Base-by-base conservation (phyloP, 805 yeast species). In the Monosporozyma aerobia region DNA sequence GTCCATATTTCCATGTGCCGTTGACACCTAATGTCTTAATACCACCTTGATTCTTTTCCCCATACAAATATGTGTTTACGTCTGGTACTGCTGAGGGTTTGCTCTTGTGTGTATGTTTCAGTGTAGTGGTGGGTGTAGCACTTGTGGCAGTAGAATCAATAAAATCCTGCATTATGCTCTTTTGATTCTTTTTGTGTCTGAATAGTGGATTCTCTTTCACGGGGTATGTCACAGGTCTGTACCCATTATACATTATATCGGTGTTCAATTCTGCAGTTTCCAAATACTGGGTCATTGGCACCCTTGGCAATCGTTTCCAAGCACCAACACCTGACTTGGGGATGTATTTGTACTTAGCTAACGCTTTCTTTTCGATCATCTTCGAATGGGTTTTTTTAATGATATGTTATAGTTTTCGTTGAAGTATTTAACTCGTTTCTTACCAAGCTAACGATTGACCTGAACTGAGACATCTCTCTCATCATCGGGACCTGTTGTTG, bases 211-310 rank as follows among this genome's bases (percentile, higher is more conserved):
- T 67, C 47, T 65, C 68, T 51, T 54, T 58, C 25, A 67, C 67
- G 0, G 71, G 71, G 44, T 64, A 64, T 51, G 57, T 60, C 4
- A 65, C 56, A 0, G 71, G 71, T 37, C 68, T 53, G 53, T 67
- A 67, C 16, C 71, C 71, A 53, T 65, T 61, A 51, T 58, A 65
- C 40, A 67, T 52, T 11, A 67, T 65, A 53, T 67, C 71, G 2
- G 62, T 57, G 3, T 60, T 56, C 23, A 67, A 53, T 48, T 61
- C 62, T 16, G 57, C 54, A 4, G 60, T 59, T 40, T 64, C 67
- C 35, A 67, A 48, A 47, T 61, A 67, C 48, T 59, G 62, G 3
- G 71, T 65, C 29, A 64, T 65, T 1, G 70, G 70, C 5, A 67
- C 70, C 37, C 59, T 58, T 10, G 70, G 70, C 37, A 67, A 52